Evolutionary conservation across 2,329 filamentous ascomycete species (phyloP).

Genomic region (Thielaviopsis ethacetica): DNA sequence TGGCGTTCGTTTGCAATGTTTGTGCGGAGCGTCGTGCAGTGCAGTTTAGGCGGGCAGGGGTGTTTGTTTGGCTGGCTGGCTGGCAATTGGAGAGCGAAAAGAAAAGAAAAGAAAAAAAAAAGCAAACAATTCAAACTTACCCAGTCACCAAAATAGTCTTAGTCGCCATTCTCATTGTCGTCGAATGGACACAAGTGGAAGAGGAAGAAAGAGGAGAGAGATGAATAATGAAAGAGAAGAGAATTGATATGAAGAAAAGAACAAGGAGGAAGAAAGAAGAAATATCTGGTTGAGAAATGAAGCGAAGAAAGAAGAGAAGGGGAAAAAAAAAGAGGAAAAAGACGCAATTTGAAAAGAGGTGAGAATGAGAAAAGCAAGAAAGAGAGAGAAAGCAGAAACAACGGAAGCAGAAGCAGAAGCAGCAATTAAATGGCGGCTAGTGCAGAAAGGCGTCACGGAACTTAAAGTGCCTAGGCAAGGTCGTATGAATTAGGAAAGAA

Average conservation of each 20-base stretch:
- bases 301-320: constrained; percentile 12
- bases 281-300: not conserved
- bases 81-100: not conserved
- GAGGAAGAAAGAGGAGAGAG: constrained; percentile 11
- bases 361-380: constrained; percentile 1
- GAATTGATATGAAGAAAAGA: not conserved
- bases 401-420: not conserved
- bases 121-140: constrained; percentile 34
- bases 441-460: not conserved
- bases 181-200: constrained; percentile 10
- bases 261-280: not conserved
- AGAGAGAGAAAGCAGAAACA: not conserved
- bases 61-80: not conserved
- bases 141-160: constrained; percentile 86
- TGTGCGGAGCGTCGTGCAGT: not conserved
- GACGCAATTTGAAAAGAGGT: not conserved
- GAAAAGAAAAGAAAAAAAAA: not conserved
- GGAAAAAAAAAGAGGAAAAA: constrained; percentile 3
- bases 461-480: not conserved
- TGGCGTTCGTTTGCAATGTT: too few relatives aligned
- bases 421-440: not conserved
- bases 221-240: not conserved
- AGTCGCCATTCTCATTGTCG: constrained; percentile 45
- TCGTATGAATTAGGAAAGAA: not conserved
- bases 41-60: not conserved